Evolutionary conservation across 2,329 filamentous ascomycete species (phyloP).

Genomic region (Juglanconis oblonga): DNA sequence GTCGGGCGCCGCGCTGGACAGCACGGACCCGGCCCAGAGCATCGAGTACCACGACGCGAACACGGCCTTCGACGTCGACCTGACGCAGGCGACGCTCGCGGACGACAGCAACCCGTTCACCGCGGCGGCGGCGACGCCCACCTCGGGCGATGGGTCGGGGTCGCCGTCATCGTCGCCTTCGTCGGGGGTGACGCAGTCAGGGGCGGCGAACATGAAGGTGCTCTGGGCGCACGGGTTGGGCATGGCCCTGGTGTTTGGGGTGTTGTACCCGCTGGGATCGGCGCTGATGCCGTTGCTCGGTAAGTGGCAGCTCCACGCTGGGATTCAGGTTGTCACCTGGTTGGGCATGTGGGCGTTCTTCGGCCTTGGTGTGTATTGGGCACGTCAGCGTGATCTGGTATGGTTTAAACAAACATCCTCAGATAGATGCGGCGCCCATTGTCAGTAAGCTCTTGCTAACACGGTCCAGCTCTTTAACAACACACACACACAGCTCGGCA

Average conservation of each 20-base stretch:
- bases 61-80: conserved; percentile 43
- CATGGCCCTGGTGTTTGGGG: conserved; percentile 57
- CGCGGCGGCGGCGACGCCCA: conserved; percentile 11
- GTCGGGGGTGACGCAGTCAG: conserved; percentile 24
- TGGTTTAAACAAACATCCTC: neutral
- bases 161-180: neutral
- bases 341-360: conserved; percentile 59
- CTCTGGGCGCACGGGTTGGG: conserved; percentile 53
- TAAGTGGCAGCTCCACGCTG: conserved; percentile 56
- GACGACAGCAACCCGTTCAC: conserved; percentile 52
- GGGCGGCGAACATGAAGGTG: conserved; percentile 19
- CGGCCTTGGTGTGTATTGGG: conserved; percentile 51
- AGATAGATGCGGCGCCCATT: conserved; percentile 25
- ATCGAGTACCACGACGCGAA: conserved; percentile 48
- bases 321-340: conserved; percentile 53
- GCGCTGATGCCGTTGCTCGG: conserved; percentile 58
- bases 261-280: conserved; percentile 59
- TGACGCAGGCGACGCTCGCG: conserved; percentile 43
- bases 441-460: neutral
- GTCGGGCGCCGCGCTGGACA: conserved; percentile 42
- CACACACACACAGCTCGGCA: conserved; percentile 55
- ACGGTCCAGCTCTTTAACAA: conserved; percentile 45
- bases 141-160: neutral
- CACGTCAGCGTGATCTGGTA: conserved; percentile 40
- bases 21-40: conserved; percentile 33